Evolutionary conservation across 768 basidiomycete species (phyloP).

Genomic region (Boletus pseudopeckii): DNA sequence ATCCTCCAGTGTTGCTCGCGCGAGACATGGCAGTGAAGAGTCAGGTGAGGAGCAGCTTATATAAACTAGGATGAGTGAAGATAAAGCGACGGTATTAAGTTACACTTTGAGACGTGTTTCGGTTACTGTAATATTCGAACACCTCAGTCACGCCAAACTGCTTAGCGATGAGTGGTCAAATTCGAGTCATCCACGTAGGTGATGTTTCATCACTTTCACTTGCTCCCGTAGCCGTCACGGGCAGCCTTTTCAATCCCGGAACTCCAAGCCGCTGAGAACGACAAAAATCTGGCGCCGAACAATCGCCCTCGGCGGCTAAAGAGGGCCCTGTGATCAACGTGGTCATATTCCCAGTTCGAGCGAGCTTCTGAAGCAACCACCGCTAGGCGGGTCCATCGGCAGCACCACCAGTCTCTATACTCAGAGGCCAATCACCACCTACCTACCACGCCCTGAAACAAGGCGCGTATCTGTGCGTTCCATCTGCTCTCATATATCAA

Average conservation of each 20-base stretch:
- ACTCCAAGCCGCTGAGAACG: background rate
- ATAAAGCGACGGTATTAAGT: too few species aligned
- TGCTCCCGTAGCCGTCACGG: background rate
- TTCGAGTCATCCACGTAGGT: background rate
- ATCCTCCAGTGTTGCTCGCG: conserved; percentile 32
- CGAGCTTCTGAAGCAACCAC: conserved; percentile 11
- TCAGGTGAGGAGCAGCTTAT: conserved; percentile 5
- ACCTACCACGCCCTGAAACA: conserved; percentile 8
- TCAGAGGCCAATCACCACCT: conserved; percentile 2
- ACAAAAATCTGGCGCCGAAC: background rate
- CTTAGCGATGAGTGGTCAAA: background rate
- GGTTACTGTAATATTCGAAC: background rate
- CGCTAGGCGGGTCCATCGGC: background rate
- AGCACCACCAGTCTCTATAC: background rate
- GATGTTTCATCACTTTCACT: background rate
- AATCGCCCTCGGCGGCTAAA: conserved; percentile 5
- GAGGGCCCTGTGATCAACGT: conserved; percentile 4
- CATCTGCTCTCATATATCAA: background rate
- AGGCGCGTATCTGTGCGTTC: conserved; percentile 12
- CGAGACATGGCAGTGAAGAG: conserved; percentile 30
- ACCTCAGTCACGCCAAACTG: background rate
- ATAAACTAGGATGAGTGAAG: conserved; percentile 2
- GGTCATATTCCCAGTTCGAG: conserved; percentile 14
- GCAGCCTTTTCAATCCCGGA: background rate
- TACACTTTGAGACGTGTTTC: background rate